Evolutionary conservation across 768 basidiomycete genomes (phyloP), one percentile per base, ranked within the genome.

Genomic region (Leccinellum luteum): DNA sequence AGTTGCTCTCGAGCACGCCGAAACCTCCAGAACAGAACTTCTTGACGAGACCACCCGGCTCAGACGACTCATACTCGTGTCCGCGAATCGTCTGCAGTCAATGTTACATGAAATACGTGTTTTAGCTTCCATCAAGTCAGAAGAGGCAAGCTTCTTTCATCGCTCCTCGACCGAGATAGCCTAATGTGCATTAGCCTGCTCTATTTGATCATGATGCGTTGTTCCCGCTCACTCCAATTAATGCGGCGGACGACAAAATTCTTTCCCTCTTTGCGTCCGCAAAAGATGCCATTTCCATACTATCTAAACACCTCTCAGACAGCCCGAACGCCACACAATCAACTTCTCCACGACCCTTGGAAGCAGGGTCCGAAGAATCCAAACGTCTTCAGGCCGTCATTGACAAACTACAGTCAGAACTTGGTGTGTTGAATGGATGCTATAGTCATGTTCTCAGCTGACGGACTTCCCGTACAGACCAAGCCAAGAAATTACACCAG

Each of bases 1-100:
- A 60, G 72, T 81, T 30, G 85, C 89, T 6, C 75, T 93, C 32
- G 85, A 87, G 48, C 82, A 92, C 62, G 85, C 90, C 0, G 90
- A 93, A 68, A 77, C 78, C 51, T 83, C 88, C 1, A 77, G 88
- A 38, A 74, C 74, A 23, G 80, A 81, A 45, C 79, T 93, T 19
- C 69, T 75, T 30, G 82, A 85, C 35, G 90, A 94, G 67, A 91
- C 87, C 53, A 66, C 79, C 31, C 75, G 76, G 34, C 76, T 93
- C 34, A 82, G 83, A 54, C 81, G 78, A 30, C 70, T 90, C 27
- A 67, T 90, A 4, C 66, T 94, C 51, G 77, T 78, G 38, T 76
- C 82, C 6, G 82, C 85, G 34, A 91, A 92, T 62, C 85, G 86
- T 57, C 68, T 89, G 17, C 85, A 87, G 66, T 70, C 76, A 15